These are phyloP conservation scores for Senna siamea DNA, from an alignment of 306 rosid species.

Conservation along the genomic window DNA sequence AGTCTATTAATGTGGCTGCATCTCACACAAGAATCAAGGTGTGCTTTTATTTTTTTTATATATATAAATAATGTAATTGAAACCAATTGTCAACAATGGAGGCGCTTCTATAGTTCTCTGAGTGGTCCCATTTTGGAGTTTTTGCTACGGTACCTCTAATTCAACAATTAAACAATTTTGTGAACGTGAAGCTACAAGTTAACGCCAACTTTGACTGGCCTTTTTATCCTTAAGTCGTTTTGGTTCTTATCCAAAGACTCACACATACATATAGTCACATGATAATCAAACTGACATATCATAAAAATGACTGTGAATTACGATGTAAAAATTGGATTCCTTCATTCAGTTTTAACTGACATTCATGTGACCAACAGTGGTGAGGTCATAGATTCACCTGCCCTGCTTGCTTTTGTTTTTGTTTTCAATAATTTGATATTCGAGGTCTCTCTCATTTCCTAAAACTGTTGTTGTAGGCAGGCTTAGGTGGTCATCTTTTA, in stretches of 20 bases:
- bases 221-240: not conserved
- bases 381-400: conserved; percentile 36
- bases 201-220: conserved; percentile 47
- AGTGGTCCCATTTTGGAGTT: conserved; percentile 41
- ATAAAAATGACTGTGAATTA: conserved; percentile 34
- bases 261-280: conserved; percentile 21
- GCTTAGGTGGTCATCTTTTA: conserved; percentile 25
- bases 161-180: not conserved
- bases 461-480: not conserved
- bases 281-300: conserved; percentile 44
- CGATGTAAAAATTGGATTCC: conserved; percentile 28
- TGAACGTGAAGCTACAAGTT: not conserved
- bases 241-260: conserved; percentile 8
- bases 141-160: not conserved
- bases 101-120: conserved; percentile 11
- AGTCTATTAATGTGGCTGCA: not conserved
- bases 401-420: not conserved
- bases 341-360: conserved; percentile 43
- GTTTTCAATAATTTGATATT: not conserved
- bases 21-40: not conserved
- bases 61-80: conserved; percentile 8
- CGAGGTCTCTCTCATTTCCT: too few species aligned
- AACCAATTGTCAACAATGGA: conserved; percentile 42
- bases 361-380: conserved; percentile 31
- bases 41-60: not conserved